Conservation (phyloP, 2,329 filamentous ascomycete species). For the Pyrenophora teres region DNA sequence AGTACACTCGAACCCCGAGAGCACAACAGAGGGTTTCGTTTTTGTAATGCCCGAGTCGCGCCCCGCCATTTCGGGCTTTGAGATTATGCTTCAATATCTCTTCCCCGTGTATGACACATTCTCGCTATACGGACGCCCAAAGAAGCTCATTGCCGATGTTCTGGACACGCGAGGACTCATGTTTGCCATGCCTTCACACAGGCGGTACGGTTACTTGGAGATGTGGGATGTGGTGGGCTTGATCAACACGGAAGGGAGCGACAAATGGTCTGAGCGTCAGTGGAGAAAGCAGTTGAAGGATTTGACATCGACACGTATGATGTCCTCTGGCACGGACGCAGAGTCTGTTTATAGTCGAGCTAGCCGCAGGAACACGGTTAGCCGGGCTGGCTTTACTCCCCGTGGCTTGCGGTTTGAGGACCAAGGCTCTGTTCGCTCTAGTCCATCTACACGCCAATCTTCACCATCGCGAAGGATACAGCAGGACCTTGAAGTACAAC, state of each 20-base stretch:
- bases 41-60: slow-evolving; percentile 97
- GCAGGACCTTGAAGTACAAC: slow-evolving; percentile 29
- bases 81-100: slow-evolving; percentile 90
- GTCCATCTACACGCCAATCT: slow-evolving; percentile 51
- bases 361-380: slow-evolving; percentile 51
- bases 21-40: slow-evolving; percentile 86
- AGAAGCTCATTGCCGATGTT: slow-evolving; percentile 82
- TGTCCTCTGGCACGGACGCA: slow-evolving; percentile 39
- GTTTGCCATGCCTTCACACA: slow-evolving; percentile 94
- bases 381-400: slow-evolving; percentile 47
- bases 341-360: slow-evolving; percentile 47
- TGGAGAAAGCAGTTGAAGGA: slow-evolving; percentile 93
- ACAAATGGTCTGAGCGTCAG: slow-evolving; percentile 79
- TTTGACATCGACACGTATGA: slow-evolving; percentile 79
- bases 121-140: slow-evolving; percentile 85
- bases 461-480: slow-evolving; percentile 46
- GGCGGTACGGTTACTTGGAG: slow-evolving; percentile 88
- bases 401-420: slow-evolving; percentile 52
- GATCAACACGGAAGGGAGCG: slow-evolving; percentile 77
- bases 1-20: slow-evolving; percentile 78
- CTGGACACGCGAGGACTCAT: slow-evolving; percentile 88
- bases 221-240: slow-evolving; percentile 80
- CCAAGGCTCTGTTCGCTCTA: slow-evolving; percentile 48
- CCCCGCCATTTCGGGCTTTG: slow-evolving; percentile 90
- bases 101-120: slow-evolving; percentile 96